A percentile compares a stretch with the other conserved stretches of the same genome.
These are phyloP conservation scores for Annulohypoxylon nitens DNA, from an alignment of 495 filamentous ascomycete genomes.

Conservation along the genomic window DNA sequence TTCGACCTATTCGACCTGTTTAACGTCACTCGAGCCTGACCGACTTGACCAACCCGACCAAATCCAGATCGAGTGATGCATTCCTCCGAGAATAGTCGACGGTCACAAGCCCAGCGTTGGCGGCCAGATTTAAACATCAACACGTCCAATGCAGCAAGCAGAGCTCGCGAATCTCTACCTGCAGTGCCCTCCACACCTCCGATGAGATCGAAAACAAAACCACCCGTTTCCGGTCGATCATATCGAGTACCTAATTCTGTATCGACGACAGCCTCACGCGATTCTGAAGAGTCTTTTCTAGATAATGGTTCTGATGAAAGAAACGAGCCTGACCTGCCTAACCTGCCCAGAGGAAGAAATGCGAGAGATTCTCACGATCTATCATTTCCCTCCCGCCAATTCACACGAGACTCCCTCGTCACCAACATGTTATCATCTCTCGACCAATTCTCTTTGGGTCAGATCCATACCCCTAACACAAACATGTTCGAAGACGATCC, in stretches of 20 bases:
- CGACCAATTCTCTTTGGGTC: conserved; percentile 77
- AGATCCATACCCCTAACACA: conserved; percentile 53
- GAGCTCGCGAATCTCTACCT: conserved; percentile 34
- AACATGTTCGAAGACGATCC: conserved; percentile 56
- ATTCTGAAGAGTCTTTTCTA: conserved; percentile 49
- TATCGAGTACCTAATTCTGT: conserved; percentile 41
- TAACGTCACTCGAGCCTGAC: neutral
- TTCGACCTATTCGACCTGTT: neutral
- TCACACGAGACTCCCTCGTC: conserved; percentile 86
- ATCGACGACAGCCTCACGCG: conserved; percentile 30
- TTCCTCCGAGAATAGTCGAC: conserved; percentile 51
- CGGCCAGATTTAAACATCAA: conserved; percentile 52
- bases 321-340: conserved; percentile 52
- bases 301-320: conserved; percentile 44
- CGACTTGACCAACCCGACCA: conserved; percentile 7
- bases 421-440: conserved; percentile 93
- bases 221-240: conserved; percentile 48
- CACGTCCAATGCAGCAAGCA: conserved; percentile 36
- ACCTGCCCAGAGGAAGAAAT: conserved; percentile 48
- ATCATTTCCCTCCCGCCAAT: conserved; percentile 78
- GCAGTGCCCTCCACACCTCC: conserved; percentile 37
- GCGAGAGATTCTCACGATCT: conserved; percentile 87
- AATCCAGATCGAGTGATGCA: conserved; percentile 47
- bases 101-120: conserved; percentile 39
- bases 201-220: conserved; percentile 45